A percentile compares a stretch with the other conserved stretches of the same genome.
Conservation (phyloP, 2,329 filamentous ascomycete genomes). For the Exophiala oligosperma region DNA sequence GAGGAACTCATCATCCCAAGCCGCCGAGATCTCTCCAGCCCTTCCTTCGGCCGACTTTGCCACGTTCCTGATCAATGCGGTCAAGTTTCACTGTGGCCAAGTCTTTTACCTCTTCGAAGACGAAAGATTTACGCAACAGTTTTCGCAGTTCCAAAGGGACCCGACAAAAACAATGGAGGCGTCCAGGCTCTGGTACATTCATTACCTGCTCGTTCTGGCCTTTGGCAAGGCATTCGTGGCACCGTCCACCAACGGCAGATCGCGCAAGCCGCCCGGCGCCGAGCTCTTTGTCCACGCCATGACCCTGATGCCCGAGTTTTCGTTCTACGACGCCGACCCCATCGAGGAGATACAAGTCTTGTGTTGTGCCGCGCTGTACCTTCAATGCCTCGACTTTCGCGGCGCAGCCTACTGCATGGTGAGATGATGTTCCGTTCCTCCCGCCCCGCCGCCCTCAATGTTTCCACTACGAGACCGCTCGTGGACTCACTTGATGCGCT, state of each 20-base stretch:
- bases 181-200: constrained; percentile 51
- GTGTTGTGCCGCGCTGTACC: constrained; percentile 54
- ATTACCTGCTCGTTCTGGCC: constrained; percentile 55
- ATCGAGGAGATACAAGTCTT: constrained; percentile 51
- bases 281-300: constrained; percentile 50
- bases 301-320: constrained; percentile 45
- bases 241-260: constrained; percentile 34
- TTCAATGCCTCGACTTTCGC: constrained; percentile 53
- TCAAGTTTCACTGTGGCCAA: constrained; percentile 58
- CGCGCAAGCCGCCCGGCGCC: constrained; percentile 46
- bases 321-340: constrained; percentile 44
- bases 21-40: constrained; percentile 35
- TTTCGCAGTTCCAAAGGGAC: constrained; percentile 44
- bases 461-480: not conserved
- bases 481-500: too few relatives aligned
- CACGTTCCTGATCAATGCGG: constrained; percentile 55
- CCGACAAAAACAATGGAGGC: constrained; percentile 30
- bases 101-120: constrained; percentile 58
- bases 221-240: constrained; percentile 57
- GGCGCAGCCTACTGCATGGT: constrained; percentile 49
- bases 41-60: constrained; percentile 55
- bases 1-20: not conserved
- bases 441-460: constrained; percentile 15
- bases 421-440: too few relatives aligned
- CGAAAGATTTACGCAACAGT: constrained; percentile 48